These are phyloP conservation scores for Zancudomyces culisetae DNA, from an alignment of 371 early-diverging fungal species.

Conservation along the genomic window DNA sequence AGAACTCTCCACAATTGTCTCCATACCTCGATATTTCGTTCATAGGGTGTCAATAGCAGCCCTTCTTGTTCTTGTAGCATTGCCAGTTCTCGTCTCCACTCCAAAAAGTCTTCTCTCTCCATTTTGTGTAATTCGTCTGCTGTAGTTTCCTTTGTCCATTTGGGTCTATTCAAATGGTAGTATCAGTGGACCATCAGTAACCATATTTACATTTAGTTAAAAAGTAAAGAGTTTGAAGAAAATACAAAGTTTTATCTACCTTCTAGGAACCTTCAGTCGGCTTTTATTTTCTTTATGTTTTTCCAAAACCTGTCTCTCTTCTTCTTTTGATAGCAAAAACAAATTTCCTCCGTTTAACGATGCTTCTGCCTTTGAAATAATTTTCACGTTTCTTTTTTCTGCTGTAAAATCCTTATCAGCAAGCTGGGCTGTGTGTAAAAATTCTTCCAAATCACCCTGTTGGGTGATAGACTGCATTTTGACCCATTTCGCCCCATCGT, in stretches of 20 bases:
- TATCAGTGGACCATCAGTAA: neutral
- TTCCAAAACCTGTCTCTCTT: slow-evolving; percentile 49
- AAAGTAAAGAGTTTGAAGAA: slow-evolving; percentile 5
- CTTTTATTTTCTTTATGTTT: slow-evolving; percentile 56
- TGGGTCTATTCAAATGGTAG: slow-evolving; percentile 49
- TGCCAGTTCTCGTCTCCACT: slow-evolving; percentile 82
- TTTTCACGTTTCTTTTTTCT: slow-evolving; percentile 70
- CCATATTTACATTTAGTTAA: slow-evolving; percentile 2
- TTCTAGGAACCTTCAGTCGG: slow-evolving; percentile 59
- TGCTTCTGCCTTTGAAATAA: slow-evolving; percentile 39
- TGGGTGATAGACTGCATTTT: slow-evolving; percentile 89
- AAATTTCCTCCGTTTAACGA: slow-evolving; percentile 43
- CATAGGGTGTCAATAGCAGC: slow-evolving; percentile 89
- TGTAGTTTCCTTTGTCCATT: slow-evolving; percentile 75
- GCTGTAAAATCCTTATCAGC: slow-evolving; percentile 93
- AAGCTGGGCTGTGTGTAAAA: slow-evolving; percentile 82
- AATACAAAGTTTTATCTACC: neutral
- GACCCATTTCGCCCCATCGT: slow-evolving; percentile 66
- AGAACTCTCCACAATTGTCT: slow-evolving; percentile 98
- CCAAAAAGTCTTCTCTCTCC: slow-evolving; percentile 74
- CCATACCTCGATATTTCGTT: slow-evolving; percentile 99
- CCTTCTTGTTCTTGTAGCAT: slow-evolving; percentile 76
- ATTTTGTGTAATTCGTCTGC: slow-evolving; percentile 55
- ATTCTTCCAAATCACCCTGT: slow-evolving; percentile 89
- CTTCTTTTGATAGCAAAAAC: slow-evolving; percentile 52